Evolutionary conservation across 2,329 filamentous ascomycete species (phyloP).

Genomic region (Huntiella moniliformis): DNA sequence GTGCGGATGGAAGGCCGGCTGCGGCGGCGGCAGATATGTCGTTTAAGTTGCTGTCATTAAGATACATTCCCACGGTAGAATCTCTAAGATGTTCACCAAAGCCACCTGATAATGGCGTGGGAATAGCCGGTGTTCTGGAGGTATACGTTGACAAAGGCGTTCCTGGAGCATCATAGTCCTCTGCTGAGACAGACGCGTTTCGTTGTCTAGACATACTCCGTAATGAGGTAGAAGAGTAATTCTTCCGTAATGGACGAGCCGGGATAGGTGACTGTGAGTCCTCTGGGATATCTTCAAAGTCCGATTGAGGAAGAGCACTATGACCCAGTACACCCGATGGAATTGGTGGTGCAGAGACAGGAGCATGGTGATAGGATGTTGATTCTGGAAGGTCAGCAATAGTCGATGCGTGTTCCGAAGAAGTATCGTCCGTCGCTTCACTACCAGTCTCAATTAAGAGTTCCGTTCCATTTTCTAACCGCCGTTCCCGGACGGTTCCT

Average conservation of each 20-base stretch:
- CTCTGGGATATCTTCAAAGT: constrained; percentile 14
- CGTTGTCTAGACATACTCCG: constrained; percentile 49
- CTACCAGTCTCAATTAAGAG: constrained; percentile 65
- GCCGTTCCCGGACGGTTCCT: constrained; percentile 49
- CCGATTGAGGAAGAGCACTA: constrained; percentile 2
- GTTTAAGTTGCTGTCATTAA: constrained; percentile 74
- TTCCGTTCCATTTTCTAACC: constrained; percentile 57
- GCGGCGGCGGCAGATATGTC: constrained; percentile 5
- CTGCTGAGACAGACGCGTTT: constrained; percentile 49
- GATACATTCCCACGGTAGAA: constrained; percentile 49
- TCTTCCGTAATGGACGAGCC: constrained; percentile 39
- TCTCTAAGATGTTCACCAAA: constrained; percentile 40
- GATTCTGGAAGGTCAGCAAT: too few relatives aligned
- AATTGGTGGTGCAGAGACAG: constrained; percentile 6
- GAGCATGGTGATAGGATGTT: constrained; percentile 1
- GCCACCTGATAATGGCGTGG: constrained; percentile 46
- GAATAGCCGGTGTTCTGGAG: constrained; percentile 30
- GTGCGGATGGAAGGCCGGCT: not conserved
- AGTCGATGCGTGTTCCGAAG: too few relatives aligned
- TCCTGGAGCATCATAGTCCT: constrained; percentile 46
- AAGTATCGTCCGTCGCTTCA: constrained; percentile 10
- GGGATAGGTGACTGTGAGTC: constrained; percentile 30
- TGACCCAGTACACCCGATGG: not conserved
- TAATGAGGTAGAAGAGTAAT: constrained; percentile 51
- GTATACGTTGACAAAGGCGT: constrained; percentile 58